Evolutionary conservation across 768 basidiomycete genomes (phyloP).

Genomic region (Pulveroboletus sp.): DNA sequence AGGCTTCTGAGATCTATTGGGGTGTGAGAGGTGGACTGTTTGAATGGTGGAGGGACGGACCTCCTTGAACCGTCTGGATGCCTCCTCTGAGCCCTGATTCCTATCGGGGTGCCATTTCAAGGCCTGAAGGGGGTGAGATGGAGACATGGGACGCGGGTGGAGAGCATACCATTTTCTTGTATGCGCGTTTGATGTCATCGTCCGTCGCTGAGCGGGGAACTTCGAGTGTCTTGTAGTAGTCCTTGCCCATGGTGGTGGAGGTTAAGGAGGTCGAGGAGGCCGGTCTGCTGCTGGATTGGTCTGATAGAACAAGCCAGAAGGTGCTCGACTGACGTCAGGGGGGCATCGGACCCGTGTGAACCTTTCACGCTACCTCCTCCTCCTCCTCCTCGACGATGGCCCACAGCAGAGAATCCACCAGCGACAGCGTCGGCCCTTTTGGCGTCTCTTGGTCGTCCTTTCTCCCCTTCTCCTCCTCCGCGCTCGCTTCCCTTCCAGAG

Average conservation of each 20-base stretch:
- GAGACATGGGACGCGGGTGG: neutral
- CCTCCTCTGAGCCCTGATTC: constrained; percentile 80
- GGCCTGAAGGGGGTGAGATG: constrained; percentile 42
- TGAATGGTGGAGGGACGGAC: constrained; percentile 33
- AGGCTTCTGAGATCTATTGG: constrained; percentile 83
- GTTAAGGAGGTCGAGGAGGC: neutral
- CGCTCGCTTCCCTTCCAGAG: constrained; percentile 47
- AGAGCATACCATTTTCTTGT: constrained; percentile 82
- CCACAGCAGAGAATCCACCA: constrained; percentile 10
- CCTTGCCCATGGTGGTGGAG: constrained; percentile 51
- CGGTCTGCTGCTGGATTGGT: too few relatives aligned
- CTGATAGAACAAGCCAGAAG: constrained; percentile 31
- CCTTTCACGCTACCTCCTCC: too few relatives aligned
- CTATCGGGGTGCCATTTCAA: constrained; percentile 96
- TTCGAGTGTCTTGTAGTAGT: constrained; percentile 87
- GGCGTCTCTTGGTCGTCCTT: constrained; percentile 58
- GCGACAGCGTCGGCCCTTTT: constrained; percentile 21
- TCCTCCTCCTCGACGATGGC: constrained; percentile 5
- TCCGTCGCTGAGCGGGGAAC: constrained; percentile 68
- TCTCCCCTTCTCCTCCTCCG: constrained; percentile 66
- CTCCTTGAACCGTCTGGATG: constrained; percentile 89
- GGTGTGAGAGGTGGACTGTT: neutral
- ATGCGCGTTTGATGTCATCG: constrained; percentile 89
- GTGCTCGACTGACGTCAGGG: constrained; percentile 28
- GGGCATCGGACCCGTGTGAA: neutral